Base-by-base conservation (phyloP, 2,329 filamentous ascomycete genomes). In the Byssoonygena ceratinophila region DNA sequence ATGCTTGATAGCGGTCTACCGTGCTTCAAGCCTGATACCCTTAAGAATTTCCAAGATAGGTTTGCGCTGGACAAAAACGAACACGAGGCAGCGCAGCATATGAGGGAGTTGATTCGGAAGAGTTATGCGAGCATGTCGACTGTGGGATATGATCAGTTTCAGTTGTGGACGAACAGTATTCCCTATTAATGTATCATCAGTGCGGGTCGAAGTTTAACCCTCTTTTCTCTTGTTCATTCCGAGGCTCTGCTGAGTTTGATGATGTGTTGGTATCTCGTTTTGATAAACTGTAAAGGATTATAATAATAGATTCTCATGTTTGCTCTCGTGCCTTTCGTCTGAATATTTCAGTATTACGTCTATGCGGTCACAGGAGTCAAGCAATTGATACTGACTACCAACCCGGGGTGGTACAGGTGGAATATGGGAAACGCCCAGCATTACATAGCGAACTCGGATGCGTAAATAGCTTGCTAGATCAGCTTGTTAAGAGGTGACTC, bases 1-100 rank as follows among this genome's bases (percentile, higher is more conserved):
- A 98, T 98, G 94, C 82, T 97, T 74, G 92, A 96, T 65, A 92
- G 85, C 59, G 92, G 92, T 0, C 70, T 99, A 62, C 92, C 92
- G 5, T 99, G 92, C 73, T 99, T 99, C 77, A 97, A 95, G 71
- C 90, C 91, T 0, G 87, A 95, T 68, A 95, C 86, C 11, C 84
- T 99, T 56, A 82, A 85, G 69, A 88, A 96, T 70, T 95, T 99
- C 72, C 82, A 81, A 58, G 87, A 96, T 62, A 76, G 92, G 12
- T 97, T 99, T 68, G 91, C 95, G 54, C 74, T 96, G 52, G 92
- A 97, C 54, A 90, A 85, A 75, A 87, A 74, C 52, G 92, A 98
- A 70, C 78, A 88, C 45, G 92, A 98, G 70, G 92, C 94, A 0
- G 92, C 91, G 0, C 89, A 95, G 56, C 94, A 92, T 62, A 94